phyloP scores from a whole-genome alignment of 179 eudicot genomes.

The Sideroxylon spinosum region DNA sequence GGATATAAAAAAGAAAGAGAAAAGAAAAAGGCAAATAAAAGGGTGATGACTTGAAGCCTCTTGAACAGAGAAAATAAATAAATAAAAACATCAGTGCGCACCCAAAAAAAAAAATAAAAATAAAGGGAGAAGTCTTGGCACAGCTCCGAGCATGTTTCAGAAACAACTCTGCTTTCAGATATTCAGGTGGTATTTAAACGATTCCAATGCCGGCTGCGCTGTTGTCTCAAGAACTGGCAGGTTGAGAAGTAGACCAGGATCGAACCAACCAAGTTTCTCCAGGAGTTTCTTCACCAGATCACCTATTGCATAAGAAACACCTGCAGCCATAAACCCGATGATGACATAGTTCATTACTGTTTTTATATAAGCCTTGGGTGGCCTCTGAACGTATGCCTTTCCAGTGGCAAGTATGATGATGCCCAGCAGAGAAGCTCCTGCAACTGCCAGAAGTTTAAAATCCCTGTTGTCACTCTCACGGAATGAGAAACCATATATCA shows the following conservation, averaged over 20 bases:
- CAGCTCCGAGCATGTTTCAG: neutral
- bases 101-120: too few relatives aligned
- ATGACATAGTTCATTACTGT: slow-evolving; percentile 39
- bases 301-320: slow-evolving; percentile 62
- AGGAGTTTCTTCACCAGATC: slow-evolving; percentile 42
- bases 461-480: slow-evolving; percentile 54
- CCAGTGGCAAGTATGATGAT: slow-evolving; percentile 50
- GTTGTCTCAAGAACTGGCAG: slow-evolving; percentile 25
- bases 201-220: slow-evolving; percentile 23
- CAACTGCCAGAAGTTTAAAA: slow-evolving; percentile 52
- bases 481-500: slow-evolving; percentile 60
- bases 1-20: neutral
- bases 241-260: slow-evolving; percentile 23
- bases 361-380: slow-evolving; percentile 45
- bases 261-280: slow-evolving; percentile 54
- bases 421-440: slow-evolving; percentile 49
- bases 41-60: too few relatives aligned
- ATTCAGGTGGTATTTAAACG: slow-evolving; percentile 22
- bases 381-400: slow-evolving; percentile 52
- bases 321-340: slow-evolving; percentile 55
- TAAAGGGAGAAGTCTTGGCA: too few relatives aligned
- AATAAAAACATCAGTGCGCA: too few relatives aligned
- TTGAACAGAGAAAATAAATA: too few relatives aligned
- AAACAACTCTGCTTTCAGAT: neutral
- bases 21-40: neutral